Percentiles rank a stretch among this genome's conserved stretches.
Evolutionary conservation across 768 basidiomycete species (phyloP).

Genomic region (Termitomyces sp.): DNA sequence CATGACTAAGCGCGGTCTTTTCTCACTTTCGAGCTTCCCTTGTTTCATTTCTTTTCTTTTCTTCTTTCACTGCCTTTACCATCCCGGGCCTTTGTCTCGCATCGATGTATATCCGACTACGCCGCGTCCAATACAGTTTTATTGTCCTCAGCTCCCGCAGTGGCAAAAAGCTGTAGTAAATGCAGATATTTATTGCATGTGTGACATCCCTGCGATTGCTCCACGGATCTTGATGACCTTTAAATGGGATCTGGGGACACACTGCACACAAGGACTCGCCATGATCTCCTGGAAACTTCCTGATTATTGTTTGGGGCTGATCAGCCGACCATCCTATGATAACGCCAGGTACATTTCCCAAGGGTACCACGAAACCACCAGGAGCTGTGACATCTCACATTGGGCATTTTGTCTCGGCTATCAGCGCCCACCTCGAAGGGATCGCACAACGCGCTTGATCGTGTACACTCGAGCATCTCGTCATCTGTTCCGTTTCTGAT

Average conservation of each 20-base stretch:
- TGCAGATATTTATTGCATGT: too few relatives aligned
- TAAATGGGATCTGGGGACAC: background rate
- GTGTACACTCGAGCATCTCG: too few relatives aligned
- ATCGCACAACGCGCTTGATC: too few relatives aligned
- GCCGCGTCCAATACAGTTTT: background rate
- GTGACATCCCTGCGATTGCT: background rate
- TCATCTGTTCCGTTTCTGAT: too few relatives aligned
- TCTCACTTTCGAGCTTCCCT: background rate
- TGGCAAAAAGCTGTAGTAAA: too few relatives aligned
- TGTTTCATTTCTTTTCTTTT: too few relatives aligned
- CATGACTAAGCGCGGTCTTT: background rate
- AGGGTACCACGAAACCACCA: too few relatives aligned
- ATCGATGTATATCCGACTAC: background rate
- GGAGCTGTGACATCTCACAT: too few relatives aligned
- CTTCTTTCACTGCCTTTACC: background rate
- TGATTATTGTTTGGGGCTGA: background rate
- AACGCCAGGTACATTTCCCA: background rate
- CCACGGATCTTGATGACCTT: background rate
- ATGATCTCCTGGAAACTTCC: background rate
- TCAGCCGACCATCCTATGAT: background rate
- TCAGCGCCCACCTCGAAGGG: too few relatives aligned
- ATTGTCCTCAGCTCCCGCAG: too few relatives aligned
- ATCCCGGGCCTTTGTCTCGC: background rate
- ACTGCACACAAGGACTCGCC: background rate
- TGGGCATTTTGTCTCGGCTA: too few relatives aligned